phyloP scores from a whole-genome alignment of 805 yeast species.

The Wickerhamomyces bovis region DNA sequence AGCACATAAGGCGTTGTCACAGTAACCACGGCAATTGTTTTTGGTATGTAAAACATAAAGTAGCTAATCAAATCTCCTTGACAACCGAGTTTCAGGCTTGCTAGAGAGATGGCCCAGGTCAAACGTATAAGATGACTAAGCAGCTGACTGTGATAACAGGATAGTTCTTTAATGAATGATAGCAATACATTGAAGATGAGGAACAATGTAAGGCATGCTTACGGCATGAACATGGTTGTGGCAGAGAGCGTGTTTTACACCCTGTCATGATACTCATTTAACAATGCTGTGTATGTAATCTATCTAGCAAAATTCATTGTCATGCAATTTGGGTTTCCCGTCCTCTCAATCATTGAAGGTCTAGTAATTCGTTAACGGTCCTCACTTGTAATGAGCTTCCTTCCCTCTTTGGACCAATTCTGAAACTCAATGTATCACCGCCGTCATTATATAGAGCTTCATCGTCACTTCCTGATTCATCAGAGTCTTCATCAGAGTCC shows the following conservation, averaged over 20 bases:
- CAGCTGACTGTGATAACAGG: too few species aligned
- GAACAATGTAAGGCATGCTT: too few species aligned
- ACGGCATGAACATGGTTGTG: not conserved
- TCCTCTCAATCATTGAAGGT: slow-evolving; percentile 6
- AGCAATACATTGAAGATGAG: too few species aligned
- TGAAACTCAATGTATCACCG: slow-evolving; percentile 17
- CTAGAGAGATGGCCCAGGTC: too few species aligned
- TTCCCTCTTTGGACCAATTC: slow-evolving; percentile 20
- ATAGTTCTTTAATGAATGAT: too few species aligned
- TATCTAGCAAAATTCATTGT: not conserved
- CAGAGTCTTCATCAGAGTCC: slow-evolving; percentile 18
- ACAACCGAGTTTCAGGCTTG: too few species aligned
- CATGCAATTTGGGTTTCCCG: not conserved
- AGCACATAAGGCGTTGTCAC: too few species aligned
- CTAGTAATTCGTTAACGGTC: slow-evolving; percentile 20
- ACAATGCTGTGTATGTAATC: not conserved
- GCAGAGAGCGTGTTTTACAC: not conserved
- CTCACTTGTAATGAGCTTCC: slow-evolving; percentile 15
- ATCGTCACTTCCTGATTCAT: slow-evolving; percentile 11
- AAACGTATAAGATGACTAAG: too few species aligned
- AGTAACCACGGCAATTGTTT: too few species aligned
- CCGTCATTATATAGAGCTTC: slow-evolving; percentile 19
- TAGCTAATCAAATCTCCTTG: too few species aligned
- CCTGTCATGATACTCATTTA: too few species aligned
- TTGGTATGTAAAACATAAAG: too few species aligned